A percentile compares a stretch with the other conserved stretches of the same genome.
Evolutionary conservation across 495 filamentous ascomycete genomes (phyloP).

Genomic region (Trichoderma reesei): DNA sequence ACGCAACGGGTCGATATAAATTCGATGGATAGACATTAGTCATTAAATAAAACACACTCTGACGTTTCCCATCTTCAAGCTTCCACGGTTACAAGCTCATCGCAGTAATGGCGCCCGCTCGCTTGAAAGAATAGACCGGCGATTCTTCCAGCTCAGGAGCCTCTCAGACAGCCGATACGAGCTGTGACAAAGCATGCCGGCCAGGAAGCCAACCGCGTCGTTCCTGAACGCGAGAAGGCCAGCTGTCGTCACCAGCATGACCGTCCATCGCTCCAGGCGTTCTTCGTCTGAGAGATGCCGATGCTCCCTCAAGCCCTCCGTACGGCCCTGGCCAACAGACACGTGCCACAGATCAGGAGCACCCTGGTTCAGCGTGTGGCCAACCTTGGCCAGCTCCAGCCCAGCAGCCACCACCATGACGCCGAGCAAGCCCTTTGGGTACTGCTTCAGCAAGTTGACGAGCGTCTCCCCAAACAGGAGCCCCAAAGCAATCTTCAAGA

Average conservation of each 20-base stretch:
- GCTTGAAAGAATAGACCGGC: background rate
- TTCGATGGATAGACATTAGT: background rate
- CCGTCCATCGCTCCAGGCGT: constrained; percentile 61
- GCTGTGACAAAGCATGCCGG: constrained; percentile 59
- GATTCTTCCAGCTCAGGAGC: background rate
- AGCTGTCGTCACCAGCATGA: constrained; percentile 82
- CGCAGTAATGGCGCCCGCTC: background rate
- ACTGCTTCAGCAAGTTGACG: constrained; percentile 53
- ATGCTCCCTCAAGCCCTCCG: constrained; percentile 13
- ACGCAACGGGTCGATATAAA: background rate
- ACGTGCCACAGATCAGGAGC: constrained; percentile 49
- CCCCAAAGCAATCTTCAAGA: constrained; percentile 66
- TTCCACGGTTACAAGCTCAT: background rate
- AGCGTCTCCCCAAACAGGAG: constrained; percentile 61
- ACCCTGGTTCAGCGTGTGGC: constrained; percentile 66
- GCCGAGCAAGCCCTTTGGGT: constrained; percentile 66
- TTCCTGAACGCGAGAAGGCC: constrained; percentile 78
- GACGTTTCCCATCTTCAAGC: background rate
- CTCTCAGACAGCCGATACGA: constrained; percentile 2
- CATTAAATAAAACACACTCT: background rate
- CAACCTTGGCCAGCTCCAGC: constrained; percentile 73
- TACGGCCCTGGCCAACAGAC: constrained; percentile 15
- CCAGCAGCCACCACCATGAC: constrained; percentile 86
- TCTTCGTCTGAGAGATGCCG: constrained; percentile 44
- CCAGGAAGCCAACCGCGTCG: constrained; percentile 76